These are phyloP conservation scores for Xylaria polymorpha DNA, from an alignment of 2,329 filamentous ascomycete genomes.

Conservation along the genomic window DNA sequence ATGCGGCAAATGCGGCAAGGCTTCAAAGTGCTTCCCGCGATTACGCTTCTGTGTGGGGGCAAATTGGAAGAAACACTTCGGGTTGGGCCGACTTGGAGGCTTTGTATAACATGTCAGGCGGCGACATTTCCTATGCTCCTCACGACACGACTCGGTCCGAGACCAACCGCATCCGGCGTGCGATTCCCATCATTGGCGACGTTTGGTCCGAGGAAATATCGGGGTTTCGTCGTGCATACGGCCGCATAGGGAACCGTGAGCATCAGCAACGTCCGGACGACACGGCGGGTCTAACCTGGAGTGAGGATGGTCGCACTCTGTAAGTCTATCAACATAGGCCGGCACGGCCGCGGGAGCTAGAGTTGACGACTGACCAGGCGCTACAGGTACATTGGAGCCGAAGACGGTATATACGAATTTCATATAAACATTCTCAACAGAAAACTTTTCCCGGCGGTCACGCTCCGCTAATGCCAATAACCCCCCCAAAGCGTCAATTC, in stretches of 20 bases:
- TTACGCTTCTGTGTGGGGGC: conserved; percentile 43
- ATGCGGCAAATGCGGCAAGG: conserved; percentile 32
- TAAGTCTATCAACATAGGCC: conserved; percentile 56
- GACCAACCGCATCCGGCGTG: conserved; percentile 46
- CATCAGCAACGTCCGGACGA: conserved; percentile 64
- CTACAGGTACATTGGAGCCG: conserved; percentile 69
- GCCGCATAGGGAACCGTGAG: conserved; percentile 49
- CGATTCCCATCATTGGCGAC: conserved; percentile 49
- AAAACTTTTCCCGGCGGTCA: conserved; percentile 68
- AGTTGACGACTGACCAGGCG: conserved; percentile 30
- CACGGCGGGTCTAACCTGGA: conserved; percentile 72
- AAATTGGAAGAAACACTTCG: conserved; percentile 46
- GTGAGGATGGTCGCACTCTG: conserved; percentile 68
- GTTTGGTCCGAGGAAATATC: conserved; percentile 49
- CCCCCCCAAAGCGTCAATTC: not conserved
- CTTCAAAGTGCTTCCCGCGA: conserved; percentile 43
- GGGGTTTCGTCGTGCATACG: conserved; percentile 45
- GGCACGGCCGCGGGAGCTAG: not conserved
- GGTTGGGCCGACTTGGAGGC: conserved; percentile 59
- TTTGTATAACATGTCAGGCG: conserved; percentile 54
- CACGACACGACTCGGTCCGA: conserved; percentile 48
- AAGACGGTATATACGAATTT: conserved; percentile 82
- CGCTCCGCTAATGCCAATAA: conserved; percentile 59
- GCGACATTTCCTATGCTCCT: conserved; percentile 38
- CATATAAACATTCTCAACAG: conserved; percentile 72